Base-by-base conservation (phyloP, 257 asterid genomes). In the Solanum ossicruentum region DNA sequence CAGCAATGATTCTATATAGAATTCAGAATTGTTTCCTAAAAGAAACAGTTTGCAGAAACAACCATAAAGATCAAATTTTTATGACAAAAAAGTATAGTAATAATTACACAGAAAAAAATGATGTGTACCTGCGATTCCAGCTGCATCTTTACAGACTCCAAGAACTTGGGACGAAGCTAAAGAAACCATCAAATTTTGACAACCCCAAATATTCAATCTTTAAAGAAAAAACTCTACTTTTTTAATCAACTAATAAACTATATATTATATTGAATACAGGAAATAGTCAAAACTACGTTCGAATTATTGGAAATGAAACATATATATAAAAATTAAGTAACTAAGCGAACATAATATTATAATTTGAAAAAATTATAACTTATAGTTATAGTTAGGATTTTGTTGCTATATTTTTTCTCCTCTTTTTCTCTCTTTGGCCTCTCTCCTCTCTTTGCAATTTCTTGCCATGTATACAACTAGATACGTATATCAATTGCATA, bases 91-190 rank as follows among this genome's bases (percentile, higher is more conserved):
- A 18, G 5, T 17, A 6, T 11, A 41, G 18, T 6, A 20, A 20
- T 41, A 9, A 11, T 10, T 41, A 41, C 54, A 71, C 16, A 61
- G 28, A 56, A 63, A 79, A n/a, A 51, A 8, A 18, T 63, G 32
- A 79, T 28, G 55, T 8, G 5, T 58, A 91, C 93, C 94, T 61
- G 92, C 91, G 49, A 90, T 70, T 84, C 95, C 94, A 89, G 94
- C 94, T 52, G 91, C 92, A 88, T 88, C 91, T 58, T 89, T 92
- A 87, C 90, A 90, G 23, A 72, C 10, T 82, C 43, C 87, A 61
- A 87, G 55, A 54, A 28, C 26, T 75, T 73, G 87, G 57, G 63
- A 32, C 36, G 82, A 78, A 82, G 36, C 36, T 63, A 83, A 55
- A 17, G 80, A 65, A 85, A 82, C 71, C 91, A 87, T 89, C 85